Evolutionary conservation across 345 rosid genomes (phyloP).

Genomic region (Eucalyptus coolabah): DNA sequence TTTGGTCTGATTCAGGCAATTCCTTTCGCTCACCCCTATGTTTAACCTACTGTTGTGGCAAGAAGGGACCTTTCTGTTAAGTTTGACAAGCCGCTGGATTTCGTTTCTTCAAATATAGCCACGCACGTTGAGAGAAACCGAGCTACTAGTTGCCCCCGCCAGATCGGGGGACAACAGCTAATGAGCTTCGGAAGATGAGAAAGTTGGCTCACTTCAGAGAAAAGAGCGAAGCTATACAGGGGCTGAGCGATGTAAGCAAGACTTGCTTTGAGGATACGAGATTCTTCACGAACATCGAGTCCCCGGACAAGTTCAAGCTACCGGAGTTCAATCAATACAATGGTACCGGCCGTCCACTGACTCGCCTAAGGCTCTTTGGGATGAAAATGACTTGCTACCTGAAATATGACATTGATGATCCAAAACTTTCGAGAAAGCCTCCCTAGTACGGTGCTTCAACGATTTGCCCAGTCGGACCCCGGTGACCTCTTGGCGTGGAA

Average conservation of each 20-base stretch:
- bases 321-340: background rate
- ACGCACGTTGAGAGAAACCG: background rate
- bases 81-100: background rate
- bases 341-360: background rate
- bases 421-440: background rate
- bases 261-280: background rate
- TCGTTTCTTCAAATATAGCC: background rate
- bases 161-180: background rate
- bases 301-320: background rate
- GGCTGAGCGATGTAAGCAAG: background rate
- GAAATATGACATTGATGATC: background rate
- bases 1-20: rapidly evolving
- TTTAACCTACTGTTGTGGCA: background rate
- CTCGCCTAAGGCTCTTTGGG: background rate
- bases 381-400: background rate
- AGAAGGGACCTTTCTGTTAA: background rate
- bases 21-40: too few species aligned
- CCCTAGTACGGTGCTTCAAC: background rate
- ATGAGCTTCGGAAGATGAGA: background rate
- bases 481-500: background rate
- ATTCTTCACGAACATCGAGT: background rate
- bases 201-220: background rate
- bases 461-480: background rate
- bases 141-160: background rate
- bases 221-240: background rate